Evolutionary conservation across 208 protist species (phyloP).

Genomic region (Crithidia acanthocephali): DNA sequence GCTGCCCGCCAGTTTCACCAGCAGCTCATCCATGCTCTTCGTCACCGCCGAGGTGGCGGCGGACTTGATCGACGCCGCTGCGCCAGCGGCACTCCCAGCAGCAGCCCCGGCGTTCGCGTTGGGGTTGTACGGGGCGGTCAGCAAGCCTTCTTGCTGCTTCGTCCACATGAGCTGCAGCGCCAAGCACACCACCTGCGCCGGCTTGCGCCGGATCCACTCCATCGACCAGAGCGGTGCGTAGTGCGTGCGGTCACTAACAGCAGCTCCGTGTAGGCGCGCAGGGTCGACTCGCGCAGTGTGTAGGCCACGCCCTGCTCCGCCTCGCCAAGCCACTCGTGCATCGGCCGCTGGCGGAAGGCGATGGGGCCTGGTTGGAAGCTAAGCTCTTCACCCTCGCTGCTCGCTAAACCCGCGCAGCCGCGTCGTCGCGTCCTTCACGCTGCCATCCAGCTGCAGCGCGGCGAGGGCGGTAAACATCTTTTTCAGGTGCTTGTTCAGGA

Average conservation of each 20-base stretch:
- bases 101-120: not conserved
- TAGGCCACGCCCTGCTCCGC: conserved; percentile 92
- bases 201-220: conserved; percentile 90
- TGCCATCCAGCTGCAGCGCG: conserved; percentile 55
- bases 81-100: not conserved
- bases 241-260: conserved; percentile 28
- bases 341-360: conserved; percentile 58
- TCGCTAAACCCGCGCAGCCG: conserved; percentile 91
- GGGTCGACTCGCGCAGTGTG: conserved; percentile 82
- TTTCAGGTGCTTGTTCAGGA: conserved; percentile 97
- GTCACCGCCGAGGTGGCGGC: conserved; percentile 33
- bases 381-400: conserved; percentile 94
- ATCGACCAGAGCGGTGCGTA: conserved; percentile 49
- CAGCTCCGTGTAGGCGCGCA: conserved; percentile 40
- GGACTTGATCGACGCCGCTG: not conserved
- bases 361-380: conserved; percentile 59
- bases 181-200: conserved; percentile 93
- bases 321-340: conserved; percentile 95
- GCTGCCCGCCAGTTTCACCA: conserved; percentile 82
- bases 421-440: conserved; percentile 20
- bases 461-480: conserved; percentile 99
- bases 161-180: conserved; percentile 95
- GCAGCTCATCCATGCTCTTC: conserved; percentile 79
- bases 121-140: conserved; percentile 23
- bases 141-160: conserved; percentile 78